Evolutionary conservation across 305 asterid species (phyloP), one percentile per base, ranked within the genome.

Genomic region (Petunia hybrid): DNA sequence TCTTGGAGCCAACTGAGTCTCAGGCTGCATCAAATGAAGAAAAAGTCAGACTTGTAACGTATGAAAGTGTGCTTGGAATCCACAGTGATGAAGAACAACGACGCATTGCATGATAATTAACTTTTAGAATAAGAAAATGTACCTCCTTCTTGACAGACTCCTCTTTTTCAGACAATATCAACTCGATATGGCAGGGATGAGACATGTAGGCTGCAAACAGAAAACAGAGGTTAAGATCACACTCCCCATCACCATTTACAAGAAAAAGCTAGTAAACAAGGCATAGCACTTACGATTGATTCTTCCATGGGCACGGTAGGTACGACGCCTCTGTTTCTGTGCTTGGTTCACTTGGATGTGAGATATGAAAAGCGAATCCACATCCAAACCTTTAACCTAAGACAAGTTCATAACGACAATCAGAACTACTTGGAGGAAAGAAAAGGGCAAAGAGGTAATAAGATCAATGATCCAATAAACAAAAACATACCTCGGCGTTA

Each of bases 311-410:
- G 92, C 92, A 81, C 92, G 91, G 85, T 89, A 91, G 22, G 92
- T 91, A 55, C 92, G 90, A 22, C 31, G 31, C 31, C 31, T 22
- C 31, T 22, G 31, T 22, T 22, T 22, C 31, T 22, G 31, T 22
- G n/a, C 95, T 79, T 91, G 95, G 84, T 91, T 91, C 45, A 89
- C 93, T 81, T 89, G 95, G 74, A 89, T 88, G 86, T 91, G 95
- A 57, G 95, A 91, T 57, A 91, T 91, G 86, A 31, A 87, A 66
- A 91, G 93, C 35, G 89, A 74, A 84, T 91, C 95, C 80, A 91
- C 93, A 45, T 91, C 95, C 90, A 91, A 88, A 36, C 94, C 94
- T 86, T 91, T 91, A 42, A 91, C 94, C 92, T 90, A 84, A 53
- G 35, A 69, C 55, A 48, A n/a, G 53, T 74, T 6, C 41, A 62